Percentiles rank a stretch among this genome's conserved stretches.
Conservation (phyloP, 2,329 filamentous ascomycete species). For the Thelonectria olida region DNA sequence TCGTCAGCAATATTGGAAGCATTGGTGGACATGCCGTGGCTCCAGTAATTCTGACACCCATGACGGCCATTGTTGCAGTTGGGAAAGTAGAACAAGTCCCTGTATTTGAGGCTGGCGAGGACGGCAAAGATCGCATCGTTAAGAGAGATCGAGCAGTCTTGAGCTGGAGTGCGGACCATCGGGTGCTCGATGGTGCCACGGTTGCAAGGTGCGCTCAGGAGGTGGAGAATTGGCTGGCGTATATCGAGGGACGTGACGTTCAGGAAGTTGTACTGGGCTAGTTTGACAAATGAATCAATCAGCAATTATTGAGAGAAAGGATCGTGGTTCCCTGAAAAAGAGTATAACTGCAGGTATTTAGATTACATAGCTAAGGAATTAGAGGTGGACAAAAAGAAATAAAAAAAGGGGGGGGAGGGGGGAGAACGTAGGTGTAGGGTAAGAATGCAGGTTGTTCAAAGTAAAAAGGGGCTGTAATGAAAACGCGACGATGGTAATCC, state of each 20-base stretch:
- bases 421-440: too few relatives aligned
- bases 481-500: too few relatives aligned
- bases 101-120: not conserved
- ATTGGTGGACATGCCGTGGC: constrained; percentile 6
- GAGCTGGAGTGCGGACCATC: constrained; percentile 16
- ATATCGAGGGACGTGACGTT: not conserved
- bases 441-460: too few relatives aligned
- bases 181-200: constrained; percentile 3
- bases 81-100: not conserved
- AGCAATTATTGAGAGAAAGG: not conserved
- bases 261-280: not conserved
- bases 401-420: too few relatives aligned
- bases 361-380: not conserved
- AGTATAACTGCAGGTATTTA: not conserved
- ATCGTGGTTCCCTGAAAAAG: not conserved
- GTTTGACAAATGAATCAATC: too few relatives aligned
- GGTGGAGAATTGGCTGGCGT: constrained; percentile 7
- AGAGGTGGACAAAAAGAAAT: too few relatives aligned
- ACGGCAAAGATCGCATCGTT: not conserved
- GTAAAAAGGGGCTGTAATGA: too few relatives aligned
- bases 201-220: constrained; percentile 16
- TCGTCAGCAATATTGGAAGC: constrained; percentile 17
- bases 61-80: constrained; percentile 1
- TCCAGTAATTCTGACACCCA: constrained; percentile 8
- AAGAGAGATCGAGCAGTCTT: not conserved